Evolutionary conservation across 2,329 filamentous ascomycete species (phyloP), one percentile per base, ranked within the genome.

Genomic region (Raffaelea ambrosiae): DNA sequence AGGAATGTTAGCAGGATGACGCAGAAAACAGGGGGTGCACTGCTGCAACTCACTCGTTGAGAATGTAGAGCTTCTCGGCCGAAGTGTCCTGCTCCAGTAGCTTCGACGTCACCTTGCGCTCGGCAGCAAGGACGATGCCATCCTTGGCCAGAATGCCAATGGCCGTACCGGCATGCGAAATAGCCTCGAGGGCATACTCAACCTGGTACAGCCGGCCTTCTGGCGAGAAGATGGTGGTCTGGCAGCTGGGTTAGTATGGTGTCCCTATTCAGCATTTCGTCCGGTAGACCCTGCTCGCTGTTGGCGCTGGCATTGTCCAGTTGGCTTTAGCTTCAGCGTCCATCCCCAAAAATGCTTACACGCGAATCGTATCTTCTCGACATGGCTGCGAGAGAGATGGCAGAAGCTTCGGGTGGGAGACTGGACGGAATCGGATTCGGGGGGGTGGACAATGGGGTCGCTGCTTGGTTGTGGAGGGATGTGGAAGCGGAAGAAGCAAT

Each of bases 141-240:
- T 98, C 93, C 70, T 94, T 90, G 57, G 94, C 93, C 56, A 98
- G 77, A 63, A 98, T 96, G 48, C 93, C 93, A 60, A 98, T 83
- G 56, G 93, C 93, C 44, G 93, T 98, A 59, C 93, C 93, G 58
- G 93, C 93, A 62, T 98, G 93, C 57, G 93, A 98, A 65, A 98
- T 98, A 64, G 93, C 93, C 70, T 98, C 93, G 46, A 98, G 81
- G 22, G 93, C 94, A 77, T 98, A 98, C 80, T 98, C 93, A 61
- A 98, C 93, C 72, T 98, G 93, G 70, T 98, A 98, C 53, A 98
- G 81, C 63, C 93, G 90, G 55, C 93, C 93, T 74, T 98, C 93
- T 51, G 93, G 93, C 52, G 93, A 98, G 83, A 98, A 98, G 79
- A 98, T 98, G 66, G 93, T 98, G 60, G 93, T 98, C 90, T 95